phyloP scores from a whole-genome alignment of 2,329 filamentous ascomycete species.

The Botryotinia narcissicola region DNA sequence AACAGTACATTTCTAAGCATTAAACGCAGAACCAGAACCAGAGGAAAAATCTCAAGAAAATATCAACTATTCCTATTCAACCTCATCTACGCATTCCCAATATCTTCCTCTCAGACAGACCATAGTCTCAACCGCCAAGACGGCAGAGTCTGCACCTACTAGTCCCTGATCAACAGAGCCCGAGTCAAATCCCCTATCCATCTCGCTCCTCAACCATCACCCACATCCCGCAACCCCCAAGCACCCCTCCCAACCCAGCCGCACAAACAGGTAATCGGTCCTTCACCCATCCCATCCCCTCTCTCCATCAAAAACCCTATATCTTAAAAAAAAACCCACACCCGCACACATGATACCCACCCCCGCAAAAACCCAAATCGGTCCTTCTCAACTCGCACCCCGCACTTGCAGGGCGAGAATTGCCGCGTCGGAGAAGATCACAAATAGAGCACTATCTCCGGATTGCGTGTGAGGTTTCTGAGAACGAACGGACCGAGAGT shows the following conservation, averaged over 20 bases:
- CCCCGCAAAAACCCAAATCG: not conserved
- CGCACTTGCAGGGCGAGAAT: not conserved
- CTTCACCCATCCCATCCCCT: not conserved
- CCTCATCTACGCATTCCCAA: not conserved
- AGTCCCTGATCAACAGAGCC: not conserved
- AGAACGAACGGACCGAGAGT: not conserved
- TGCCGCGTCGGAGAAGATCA: not conserved
- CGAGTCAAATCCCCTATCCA: not conserved
- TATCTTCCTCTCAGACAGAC: not conserved
- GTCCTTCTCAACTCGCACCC: not conserved
- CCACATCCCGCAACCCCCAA: not conserved
- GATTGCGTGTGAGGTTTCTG: not conserved
- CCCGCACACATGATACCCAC: not conserved
- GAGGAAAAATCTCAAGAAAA: not conserved
- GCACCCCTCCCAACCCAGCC: too few relatives aligned
- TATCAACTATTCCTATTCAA: not conserved
- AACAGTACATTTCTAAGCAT: not conserved
- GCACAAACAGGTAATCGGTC: not conserved
- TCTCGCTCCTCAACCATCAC: not conserved
- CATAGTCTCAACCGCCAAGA: not conserved
- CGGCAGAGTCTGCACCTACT: not conserved
- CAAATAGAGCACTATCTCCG: not conserved
- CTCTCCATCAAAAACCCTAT: not conserved
- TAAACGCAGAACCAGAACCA: not conserved
- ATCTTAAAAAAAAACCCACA: not conserved